Evolutionary conservation across 331 rosid genomes (phyloP), one percentile per base, ranked within the genome.

Genomic region (Acacia pycnantha): DNA sequence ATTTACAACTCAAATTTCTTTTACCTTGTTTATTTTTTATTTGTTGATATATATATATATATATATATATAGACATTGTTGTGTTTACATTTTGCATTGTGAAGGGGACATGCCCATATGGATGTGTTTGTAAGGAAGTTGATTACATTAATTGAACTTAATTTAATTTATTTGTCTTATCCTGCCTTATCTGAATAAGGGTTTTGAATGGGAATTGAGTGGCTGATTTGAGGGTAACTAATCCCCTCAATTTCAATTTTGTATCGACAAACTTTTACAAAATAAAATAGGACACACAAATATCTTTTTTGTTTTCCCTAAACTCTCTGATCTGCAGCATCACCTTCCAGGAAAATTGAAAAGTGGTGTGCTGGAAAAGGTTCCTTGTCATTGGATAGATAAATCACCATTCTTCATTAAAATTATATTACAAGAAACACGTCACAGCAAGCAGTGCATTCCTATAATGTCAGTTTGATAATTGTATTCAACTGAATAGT

Each of bases 381-480:
- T 5, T 4, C 41, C 40, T 26, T 61, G 68, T 27, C 68, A 61
- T 62, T 26, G 40, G 21, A 3, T 14, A 27, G 69, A 62, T 27
- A 27, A 26, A 26, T 61, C 35, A 61, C 35, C 37, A 27, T 11
- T 61, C 27, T 59, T 9, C n/a, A 79, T 31, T 24, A 68, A 35
- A 64, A 68, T 10, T 48, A 65, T 40, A 77, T 48, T 14, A 27
- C 65, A 12, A 79, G 54, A 22, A 22, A 64, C 56, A 50, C 0
- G 56, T 56, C 70, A 70, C 31, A 66, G 56, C 53, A 80, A 72
- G 37, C 48, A 86, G 46, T 47, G 31, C 76, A 47, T 58, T 19
- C 68, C 80, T 68, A 43, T 19, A 22, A 68, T 59, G 26, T 59
- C 35, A 59, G 35, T 59, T 26, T 59, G 18, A 12, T 26, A 59